Evolutionary conservation across 164 flowering plant genomes (phyloP).

Genomic region (Pachysandra terminalis): DNA sequence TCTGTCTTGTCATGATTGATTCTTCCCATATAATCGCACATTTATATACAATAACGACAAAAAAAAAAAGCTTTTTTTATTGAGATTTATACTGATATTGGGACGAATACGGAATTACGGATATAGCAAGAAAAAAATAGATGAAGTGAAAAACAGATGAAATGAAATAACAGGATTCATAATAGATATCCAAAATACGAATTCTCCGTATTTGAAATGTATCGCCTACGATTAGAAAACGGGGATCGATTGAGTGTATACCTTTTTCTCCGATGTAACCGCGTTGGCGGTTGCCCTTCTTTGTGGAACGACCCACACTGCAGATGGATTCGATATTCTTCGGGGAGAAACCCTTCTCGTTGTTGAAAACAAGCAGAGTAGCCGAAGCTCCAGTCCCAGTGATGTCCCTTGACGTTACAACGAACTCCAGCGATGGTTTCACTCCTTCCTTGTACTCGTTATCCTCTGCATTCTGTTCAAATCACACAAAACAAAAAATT

Average conservation of each 20-base stretch:
- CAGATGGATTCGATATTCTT: constrained; percentile 67
- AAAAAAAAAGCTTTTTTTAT: no score
- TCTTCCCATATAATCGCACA: no score
- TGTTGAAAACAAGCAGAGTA: constrained; percentile 59
- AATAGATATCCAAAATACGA: no score
- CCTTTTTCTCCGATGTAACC: constrained; percentile 86
- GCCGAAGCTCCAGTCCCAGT: constrained; percentile 61
- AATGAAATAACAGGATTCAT: no score
- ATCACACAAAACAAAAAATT: not conserved
- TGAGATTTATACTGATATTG: no score
- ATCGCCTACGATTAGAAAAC: no score
- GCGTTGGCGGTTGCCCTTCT: constrained; percentile 60
- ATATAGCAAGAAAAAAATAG: no score
- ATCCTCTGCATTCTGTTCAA: constrained; percentile 72
- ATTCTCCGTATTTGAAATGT: not conserved
- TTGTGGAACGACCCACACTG: constrained; percentile 63
- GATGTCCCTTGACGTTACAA: constrained; percentile 55
- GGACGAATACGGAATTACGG: no score
- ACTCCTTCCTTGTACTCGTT: constrained; percentile 53
- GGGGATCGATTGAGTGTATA: no score
- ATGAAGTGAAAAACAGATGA: no score
- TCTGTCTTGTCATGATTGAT: no score
- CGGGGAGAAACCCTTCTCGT: constrained; percentile 55
- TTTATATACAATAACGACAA: no score
- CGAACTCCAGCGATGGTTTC: constrained; percentile 57